Evolutionary conservation across 2,329 filamentous ascomycete species (phyloP), one percentile per base, ranked within the genome.

Genomic region (Phialophora tarda): DNA sequence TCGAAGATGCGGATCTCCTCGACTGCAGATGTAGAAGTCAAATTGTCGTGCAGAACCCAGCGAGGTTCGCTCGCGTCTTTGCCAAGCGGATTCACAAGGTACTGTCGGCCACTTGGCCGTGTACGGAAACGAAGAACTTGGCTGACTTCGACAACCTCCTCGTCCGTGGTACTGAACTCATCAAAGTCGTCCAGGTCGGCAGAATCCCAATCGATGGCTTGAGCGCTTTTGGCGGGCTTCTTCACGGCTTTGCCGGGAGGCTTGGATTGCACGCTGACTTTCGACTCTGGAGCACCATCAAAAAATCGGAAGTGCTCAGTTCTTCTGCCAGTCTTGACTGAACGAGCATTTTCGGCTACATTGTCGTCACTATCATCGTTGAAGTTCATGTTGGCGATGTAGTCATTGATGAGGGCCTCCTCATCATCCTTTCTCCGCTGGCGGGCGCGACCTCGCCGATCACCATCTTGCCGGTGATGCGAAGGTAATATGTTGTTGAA

Each of bases 391-490:
- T 80, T 79, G 24, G 74, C 76, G 62, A 92, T 88, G 72, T 93
- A 93, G 73, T 93, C 91, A 1, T 86, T 84, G 71, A 88, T 78
- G 50, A 88, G 80, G 0, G 82, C 84, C 47, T 88, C 85, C 21
- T 89, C 83, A 7, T 84, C 81, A 2, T 76, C 77, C 30, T 30
- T 41, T 51, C 12, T 61, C n/a, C 32, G 59, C 21, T 32, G 26
- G 26, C 55, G 59, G 32, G 26, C 32, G 26, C 59, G 63, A 51
- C 62, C 66, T 11, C 51, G 62, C 5, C 66, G 59, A 28, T 56
- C 59, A 23, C 48, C 14, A 17, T 24, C 47, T 34, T 54, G 51
- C 38, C 51, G 63, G 14, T 47, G 59, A 6, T 30, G 26, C 23
- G 63, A 41, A 32, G 59, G 34, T 32, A 62, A 26, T 34, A 65